A percentile compares a stretch with the other conserved stretches of the same genome.
These are phyloP conservation scores for Claviceps sp. DNA, from an alignment of 2,329 filamentous ascomycete genomes.

Conservation along the genomic window DNA sequence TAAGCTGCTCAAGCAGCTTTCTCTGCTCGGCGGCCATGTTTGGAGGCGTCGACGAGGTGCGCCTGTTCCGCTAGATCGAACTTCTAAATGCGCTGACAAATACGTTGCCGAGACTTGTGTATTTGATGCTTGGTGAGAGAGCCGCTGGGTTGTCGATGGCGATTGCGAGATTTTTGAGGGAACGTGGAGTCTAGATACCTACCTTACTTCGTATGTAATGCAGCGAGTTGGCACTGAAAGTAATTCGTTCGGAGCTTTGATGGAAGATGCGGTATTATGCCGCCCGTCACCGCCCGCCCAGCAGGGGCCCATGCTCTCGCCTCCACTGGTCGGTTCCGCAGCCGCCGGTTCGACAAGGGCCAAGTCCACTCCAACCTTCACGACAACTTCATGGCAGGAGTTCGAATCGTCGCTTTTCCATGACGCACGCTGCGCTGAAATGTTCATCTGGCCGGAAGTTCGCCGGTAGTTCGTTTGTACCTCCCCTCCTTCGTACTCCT, in stretches of 20 bases:
- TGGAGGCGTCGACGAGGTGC: background rate
- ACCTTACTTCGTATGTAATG: background rate
- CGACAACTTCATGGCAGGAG: slow-evolving; percentile 1
- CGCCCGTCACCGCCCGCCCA: slow-evolving; percentile 11
- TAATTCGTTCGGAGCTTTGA: background rate
- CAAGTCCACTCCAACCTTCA: background rate
- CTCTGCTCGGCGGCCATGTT: slow-evolving; percentile 91
- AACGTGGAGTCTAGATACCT: background rate
- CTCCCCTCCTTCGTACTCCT: background rate
- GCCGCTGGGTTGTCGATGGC: background rate
- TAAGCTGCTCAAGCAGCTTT: slow-evolving; percentile 95
- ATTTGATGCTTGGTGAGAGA: background rate
- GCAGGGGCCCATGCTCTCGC: slow-evolving; percentile 2
- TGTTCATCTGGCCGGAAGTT: slow-evolving; percentile 10
- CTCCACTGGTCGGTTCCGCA: background rate
- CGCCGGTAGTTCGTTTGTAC: slow-evolving; percentile 4
- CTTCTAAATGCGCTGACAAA: too few species aligned
- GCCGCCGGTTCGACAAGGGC: background rate
- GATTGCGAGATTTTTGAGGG: background rate
- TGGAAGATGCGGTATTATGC: slow-evolving; percentile 1
- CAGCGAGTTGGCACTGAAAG: background rate
- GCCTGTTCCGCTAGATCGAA: background rate
- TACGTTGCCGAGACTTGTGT: too few species aligned
- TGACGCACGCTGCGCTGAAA: slow-evolving; percentile 8
- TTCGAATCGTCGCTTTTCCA: background rate